These are phyloP conservation scores for Suhomyces panamericanus DNA, from an alignment of 1,139 yeast species.

Conservation along the genomic window DNA sequence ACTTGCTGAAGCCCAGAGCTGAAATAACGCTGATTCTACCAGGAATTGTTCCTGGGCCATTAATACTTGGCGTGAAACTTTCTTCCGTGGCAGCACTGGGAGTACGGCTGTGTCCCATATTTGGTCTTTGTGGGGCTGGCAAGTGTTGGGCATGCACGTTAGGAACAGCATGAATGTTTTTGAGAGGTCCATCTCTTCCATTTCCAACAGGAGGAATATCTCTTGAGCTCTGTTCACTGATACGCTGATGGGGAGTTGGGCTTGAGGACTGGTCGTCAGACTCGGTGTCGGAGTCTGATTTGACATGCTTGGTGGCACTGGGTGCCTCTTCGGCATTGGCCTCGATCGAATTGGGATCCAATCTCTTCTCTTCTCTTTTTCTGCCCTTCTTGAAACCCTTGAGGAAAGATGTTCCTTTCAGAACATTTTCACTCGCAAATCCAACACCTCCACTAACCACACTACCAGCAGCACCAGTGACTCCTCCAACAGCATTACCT, in stretches of 20 bases:
- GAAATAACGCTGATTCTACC: constrained; percentile 56
- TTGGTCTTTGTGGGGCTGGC: constrained; percentile 43
- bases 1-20: constrained; percentile 34
- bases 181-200: background rate
- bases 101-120: constrained; percentile 28
- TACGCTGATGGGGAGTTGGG: constrained; percentile 3
- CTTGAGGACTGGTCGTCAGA: background rate
- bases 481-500: constrained; percentile 42
- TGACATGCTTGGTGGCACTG: constrained; percentile 12
- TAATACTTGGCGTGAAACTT: constrained; percentile 40
- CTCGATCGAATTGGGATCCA: constrained; percentile 13
- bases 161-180: constrained; percentile 30
- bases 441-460: constrained; percentile 34
- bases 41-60: constrained; percentile 39
- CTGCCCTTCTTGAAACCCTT: constrained; percentile 34
- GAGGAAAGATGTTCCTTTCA: constrained; percentile 45
- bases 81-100: constrained; percentile 30
- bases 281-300: constrained; percentile 8
- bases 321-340: constrained; percentile 14
- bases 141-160: constrained; percentile 37
- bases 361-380: constrained; percentile 21
- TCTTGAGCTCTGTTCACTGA: constrained; percentile 7
- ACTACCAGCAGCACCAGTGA: constrained; percentile 38
- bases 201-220: background rate
- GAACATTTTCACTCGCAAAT: constrained; percentile 44